These are phyloP conservation scores for Shiraia sp. DNA, from an alignment of 2,329 filamentous ascomycete species.

Conservation along the genomic window DNA sequence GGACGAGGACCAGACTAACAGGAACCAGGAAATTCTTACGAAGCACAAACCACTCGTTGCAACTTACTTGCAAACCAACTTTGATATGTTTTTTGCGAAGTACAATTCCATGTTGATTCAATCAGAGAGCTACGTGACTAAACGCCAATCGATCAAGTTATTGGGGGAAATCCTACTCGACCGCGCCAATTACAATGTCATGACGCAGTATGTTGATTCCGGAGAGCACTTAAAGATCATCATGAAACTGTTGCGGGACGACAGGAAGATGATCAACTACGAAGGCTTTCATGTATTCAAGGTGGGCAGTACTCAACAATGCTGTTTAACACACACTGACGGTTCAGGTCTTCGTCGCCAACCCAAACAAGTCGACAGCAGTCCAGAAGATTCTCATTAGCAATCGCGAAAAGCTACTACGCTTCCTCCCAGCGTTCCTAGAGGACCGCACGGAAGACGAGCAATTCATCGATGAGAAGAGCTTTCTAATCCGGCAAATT, in stretches of 20 bases:
- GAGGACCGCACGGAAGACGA: conserved; percentile 96
- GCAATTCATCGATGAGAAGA: conserved; percentile 97
- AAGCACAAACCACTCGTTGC: conserved; percentile 92
- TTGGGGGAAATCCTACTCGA: conserved; percentile 93
- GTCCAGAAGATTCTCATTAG: conserved; percentile 96
- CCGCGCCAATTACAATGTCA: conserved; percentile 94
- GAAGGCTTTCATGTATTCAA: conserved; percentile 99
- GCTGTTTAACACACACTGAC: conserved; percentile 11
- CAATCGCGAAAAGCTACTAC: conserved; percentile 88
- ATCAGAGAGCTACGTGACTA: conserved; percentile 95
- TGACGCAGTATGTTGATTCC: conserved; percentile 95
- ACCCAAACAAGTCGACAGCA: conserved; percentile 95
- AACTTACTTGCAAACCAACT: conserved; percentile 85
- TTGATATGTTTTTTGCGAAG: conserved; percentile 86
- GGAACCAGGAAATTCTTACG: conserved; percentile 80
- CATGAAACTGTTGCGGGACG: conserved; percentile 95
- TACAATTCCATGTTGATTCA: conserved; percentile 89
- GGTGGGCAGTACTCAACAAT: conserved; percentile 42
- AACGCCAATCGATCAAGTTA: conserved; percentile 96
- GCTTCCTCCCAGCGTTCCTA: conserved; percentile 87
- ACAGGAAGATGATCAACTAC: conserved; percentile 98
- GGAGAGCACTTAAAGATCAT: conserved; percentile 96
- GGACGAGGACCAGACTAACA: conserved; percentile 13
- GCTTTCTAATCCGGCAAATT: conserved; percentile 96
- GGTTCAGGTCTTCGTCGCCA: conserved; percentile 85